Conservation (phyloP, 192 early-diverging fungal genomes). For the Entomortierella beljakovae region DNA sequence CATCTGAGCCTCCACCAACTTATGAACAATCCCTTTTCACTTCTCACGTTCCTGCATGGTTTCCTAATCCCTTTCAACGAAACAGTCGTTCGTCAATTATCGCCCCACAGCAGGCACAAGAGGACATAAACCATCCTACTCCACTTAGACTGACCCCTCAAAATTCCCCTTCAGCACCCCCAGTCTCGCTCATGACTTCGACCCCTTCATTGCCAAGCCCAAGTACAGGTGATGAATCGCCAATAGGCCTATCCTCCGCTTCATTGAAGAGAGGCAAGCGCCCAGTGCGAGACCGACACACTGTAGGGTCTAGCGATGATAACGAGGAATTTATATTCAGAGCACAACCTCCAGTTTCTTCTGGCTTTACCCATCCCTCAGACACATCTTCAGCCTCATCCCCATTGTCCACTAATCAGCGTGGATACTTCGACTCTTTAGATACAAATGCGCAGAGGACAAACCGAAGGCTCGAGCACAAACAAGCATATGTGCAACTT, state of each 20-base stretch:
- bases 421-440: background rate
- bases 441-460: conserved; percentile 1
- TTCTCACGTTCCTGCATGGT: background rate
- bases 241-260: background rate
- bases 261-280: conserved; percentile 13
- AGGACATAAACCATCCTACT: background rate
- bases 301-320: background rate
- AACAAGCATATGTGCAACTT: conserved; percentile 17
- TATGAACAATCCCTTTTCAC: conserved; percentile 33
- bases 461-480: conserved; percentile 26
- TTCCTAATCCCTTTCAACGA: conserved; percentile 16
- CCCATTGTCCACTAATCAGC: background rate
- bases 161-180: conserved; percentile 33
- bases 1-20: conserved; percentile 32
- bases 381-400: background rate
- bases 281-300: background rate
- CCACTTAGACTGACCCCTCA: conserved; percentile 3
- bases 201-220: background rate
- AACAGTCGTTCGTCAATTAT: background rate
- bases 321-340: conserved; percentile 3
- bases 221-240: background rate
- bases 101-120: conserved; percentile 1
- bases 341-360: conserved; percentile 22
- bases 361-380: conserved; percentile 21
- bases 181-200: conserved; percentile 25